Evolutionary conservation across 805 yeast species (phyloP), one percentile per base, ranked within the genome.

Genomic region (Scheffersomyces coipomensis): DNA sequence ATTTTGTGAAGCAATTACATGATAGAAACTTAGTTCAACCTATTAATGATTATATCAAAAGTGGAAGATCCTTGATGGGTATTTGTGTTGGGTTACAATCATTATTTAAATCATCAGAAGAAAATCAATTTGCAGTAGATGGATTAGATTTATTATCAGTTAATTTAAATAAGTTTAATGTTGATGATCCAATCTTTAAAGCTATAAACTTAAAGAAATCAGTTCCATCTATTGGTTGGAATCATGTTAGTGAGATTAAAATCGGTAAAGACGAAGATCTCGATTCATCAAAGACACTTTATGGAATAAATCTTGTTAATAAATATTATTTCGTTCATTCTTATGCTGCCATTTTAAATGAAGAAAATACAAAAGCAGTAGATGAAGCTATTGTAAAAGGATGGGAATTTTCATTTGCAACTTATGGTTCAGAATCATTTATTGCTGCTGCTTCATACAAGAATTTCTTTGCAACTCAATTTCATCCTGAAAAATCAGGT

Each of bases 401-500:
- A 27, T 91, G 97, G 96, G 78, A 80, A 25, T 71, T 85, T 39
- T 88, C 89, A 1, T 63, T 76, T 33, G 78, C 93, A 1, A 69
- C 64, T 39, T 93, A 93, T 60, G 95, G 95, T 1, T 58, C 79
- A 19, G 90, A 93, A 62, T 72, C 64, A 36, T 93, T 90, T 52
- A 68, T 93, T 44, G 95, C 97, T 12, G 93, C 98, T 0, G 60
- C 90, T 27, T 35, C 81, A 22, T 83, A 75, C 53, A 88, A 75
- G 43, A 90, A 88, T 46, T 69, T 91, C 9, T 87, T 93, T 64
- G 96, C 97, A 31, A 93, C 98, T 1, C 99, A 93, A 62, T 93
- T 93, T 63, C 99, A 93, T 64, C 99, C 99, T n/a, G 99, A 93
- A 58, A 93, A 93, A 62, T 88, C 97, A 3, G 99, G 99, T 10